Evolutionary conservation across 2,329 filamentous ascomycete genomes (phyloP).

Genomic region (Aspergillus glaucus): DNA sequence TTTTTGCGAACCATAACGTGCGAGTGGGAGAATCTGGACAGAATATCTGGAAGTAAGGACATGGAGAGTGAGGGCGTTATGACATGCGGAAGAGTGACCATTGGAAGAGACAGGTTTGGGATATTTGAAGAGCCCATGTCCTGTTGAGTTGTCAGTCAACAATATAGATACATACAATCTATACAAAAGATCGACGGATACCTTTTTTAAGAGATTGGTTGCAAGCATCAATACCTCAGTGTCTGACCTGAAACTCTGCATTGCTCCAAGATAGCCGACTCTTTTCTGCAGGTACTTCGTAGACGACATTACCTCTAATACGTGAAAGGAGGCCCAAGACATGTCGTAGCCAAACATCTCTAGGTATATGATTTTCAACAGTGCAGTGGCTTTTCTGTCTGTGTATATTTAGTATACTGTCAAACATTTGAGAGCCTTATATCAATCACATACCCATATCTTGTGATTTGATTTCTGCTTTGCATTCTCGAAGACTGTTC

Average conservation of each 20-base stretch:
- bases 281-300: conserved; percentile 91
- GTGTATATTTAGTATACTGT: conserved; percentile 7
- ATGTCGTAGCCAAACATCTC: conserved; percentile 99
- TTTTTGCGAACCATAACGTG: conserved; percentile 87
- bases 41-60: conserved; percentile 76
- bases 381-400: conserved; percentile 93
- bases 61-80: conserved; percentile 89
- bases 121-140: conserved; percentile 61
- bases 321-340: conserved; percentile 98
- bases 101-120: conserved; percentile 75
- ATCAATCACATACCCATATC: conserved; percentile 67
- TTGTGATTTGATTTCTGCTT: conserved; percentile 80
- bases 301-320: conserved; percentile 97
- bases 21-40: conserved; percentile 81
- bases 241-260: conserved; percentile 91
- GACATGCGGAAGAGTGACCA: conserved; percentile 86
- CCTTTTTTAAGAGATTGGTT: conserved; percentile 94
- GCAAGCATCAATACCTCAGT: conserved; percentile 97
- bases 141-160: conserved; percentile 20
- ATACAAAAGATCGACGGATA: conserved; percentile 20
- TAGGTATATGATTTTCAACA: conserved; percentile 92
- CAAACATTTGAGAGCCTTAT: not conserved
- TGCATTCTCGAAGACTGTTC: conserved; percentile 89
- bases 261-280: conserved; percentile 88
- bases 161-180: not conserved